Percentiles rank a stretch among this genome's conserved stretches.
These are phyloP conservation scores for Teratosphaeria gauchensis DNA, from an alignment of 2,329 filamentous ascomycete genomes.

Conservation along the genomic window DNA sequence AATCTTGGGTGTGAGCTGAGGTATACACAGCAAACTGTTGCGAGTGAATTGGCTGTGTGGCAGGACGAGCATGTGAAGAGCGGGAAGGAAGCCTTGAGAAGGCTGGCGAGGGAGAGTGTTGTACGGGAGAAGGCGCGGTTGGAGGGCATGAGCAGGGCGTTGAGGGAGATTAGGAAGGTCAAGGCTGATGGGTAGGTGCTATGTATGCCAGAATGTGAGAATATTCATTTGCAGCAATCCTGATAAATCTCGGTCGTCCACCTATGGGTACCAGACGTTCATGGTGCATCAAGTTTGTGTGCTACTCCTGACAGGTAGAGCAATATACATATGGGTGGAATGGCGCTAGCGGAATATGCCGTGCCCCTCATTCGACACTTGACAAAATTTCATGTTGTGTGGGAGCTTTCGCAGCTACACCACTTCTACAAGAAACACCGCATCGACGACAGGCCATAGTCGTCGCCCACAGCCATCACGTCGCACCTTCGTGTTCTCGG, in stretches of 20 bases:
- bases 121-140: constrained; percentile 70
- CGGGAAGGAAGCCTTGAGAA: constrained; percentile 62
- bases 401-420: not conserved
- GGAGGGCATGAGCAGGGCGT: constrained; percentile 68
- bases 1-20: constrained; percentile 71
- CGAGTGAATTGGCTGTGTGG: constrained; percentile 85
- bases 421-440: not conserved
- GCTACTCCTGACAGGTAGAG: no score
- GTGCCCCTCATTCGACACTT: not conserved
- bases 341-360: not conserved
- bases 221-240: no score
- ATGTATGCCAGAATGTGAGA: no score
- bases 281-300: no score
- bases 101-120: constrained; percentile 69
- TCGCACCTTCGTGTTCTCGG: constrained; percentile 10
- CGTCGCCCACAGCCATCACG: constrained; percentile 19
- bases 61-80: constrained; percentile 77
- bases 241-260: no score
- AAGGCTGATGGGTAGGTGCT: no score
- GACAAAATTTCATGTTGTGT: not conserved
- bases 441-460: constrained; percentile 21
- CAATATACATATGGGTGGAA: not conserved
- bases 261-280: no score
- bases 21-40: constrained; percentile 90
- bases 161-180: constrained; percentile 44